Conservation (phyloP, 371 early-diverging fungal species). For the Syncephalastrum contaminatum region DNA sequence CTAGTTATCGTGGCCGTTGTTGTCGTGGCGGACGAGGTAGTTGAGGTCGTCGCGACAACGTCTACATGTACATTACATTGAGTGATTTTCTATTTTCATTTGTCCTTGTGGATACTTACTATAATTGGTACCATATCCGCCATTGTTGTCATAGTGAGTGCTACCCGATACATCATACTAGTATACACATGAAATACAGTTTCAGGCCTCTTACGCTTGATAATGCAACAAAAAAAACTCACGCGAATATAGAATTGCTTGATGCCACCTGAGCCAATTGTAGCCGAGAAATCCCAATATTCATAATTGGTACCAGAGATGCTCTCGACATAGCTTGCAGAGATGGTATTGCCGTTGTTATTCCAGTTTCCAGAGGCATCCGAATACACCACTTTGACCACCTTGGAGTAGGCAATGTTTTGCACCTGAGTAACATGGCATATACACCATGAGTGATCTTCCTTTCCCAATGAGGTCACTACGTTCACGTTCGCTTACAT, state of each 20-base stretch:
- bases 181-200: not conserved
- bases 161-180: conserved; percentile 35
- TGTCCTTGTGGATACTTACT: not conserved
- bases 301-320: conserved; percentile 35
- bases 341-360: conserved; percentile 15
- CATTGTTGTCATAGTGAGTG: conserved; percentile 43
- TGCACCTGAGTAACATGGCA: conserved; percentile 17
- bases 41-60: conserved; percentile 1
- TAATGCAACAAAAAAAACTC: not conserved
- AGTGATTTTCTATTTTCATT: not conserved
- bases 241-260: conserved; percentile 38
- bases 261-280: conserved; percentile 29
- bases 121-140: conserved; percentile 15
- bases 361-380: conserved; percentile 31
- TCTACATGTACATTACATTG: not conserved
- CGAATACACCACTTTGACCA: conserved; percentile 31
- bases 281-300: conserved; percentile 35
- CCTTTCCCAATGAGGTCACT: not conserved
- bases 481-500: conserved; percentile 17
- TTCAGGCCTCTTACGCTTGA: not conserved
- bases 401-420: conserved; percentile 40
- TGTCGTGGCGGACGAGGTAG: conserved; percentile 14
- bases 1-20: conserved; percentile 17
- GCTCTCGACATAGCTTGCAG: conserved; percentile 18
- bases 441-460: not conserved